Conservation (phyloP, 192 early-diverging fungal genomes). For the Mycoemilia scoparia region DNA sequence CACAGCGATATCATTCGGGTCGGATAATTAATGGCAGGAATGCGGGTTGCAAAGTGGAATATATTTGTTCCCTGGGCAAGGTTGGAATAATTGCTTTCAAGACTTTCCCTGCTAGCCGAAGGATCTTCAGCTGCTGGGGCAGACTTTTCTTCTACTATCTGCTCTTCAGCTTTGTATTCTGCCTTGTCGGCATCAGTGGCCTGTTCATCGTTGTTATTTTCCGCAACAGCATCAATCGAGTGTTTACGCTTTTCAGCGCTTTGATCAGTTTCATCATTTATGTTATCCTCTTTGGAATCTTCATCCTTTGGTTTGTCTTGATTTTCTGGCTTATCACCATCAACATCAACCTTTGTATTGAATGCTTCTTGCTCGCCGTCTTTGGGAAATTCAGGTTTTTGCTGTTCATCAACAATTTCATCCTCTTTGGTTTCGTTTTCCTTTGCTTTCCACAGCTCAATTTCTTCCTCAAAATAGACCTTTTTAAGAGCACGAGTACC, state of each 20-base stretch:
- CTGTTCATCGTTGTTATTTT: no score
- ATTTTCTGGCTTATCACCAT: slow-evolving; percentile 6
- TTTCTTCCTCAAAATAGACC: slow-evolving; percentile 25
- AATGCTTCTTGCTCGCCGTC: slow-evolving; percentile 11
- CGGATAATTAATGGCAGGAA: no score
- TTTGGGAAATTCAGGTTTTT: slow-evolving; percentile 18
- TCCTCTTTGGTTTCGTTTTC: background rate
- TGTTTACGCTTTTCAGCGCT: slow-evolving; percentile 1
- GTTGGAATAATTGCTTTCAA: no score
- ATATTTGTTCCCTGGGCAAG: no score
- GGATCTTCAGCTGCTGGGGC: no score
- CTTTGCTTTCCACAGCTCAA: slow-evolving; percentile 13
- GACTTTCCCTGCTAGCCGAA: no score
- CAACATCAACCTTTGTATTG: slow-evolving; percentile 19
- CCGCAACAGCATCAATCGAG: no score
- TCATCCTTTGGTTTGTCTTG: background rate
- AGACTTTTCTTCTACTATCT: no score
- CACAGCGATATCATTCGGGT: no score
- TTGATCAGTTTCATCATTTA: slow-evolving; percentile 9
- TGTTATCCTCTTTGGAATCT: slow-evolving; percentile 2
- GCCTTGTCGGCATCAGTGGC: no score
- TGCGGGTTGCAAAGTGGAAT: no score
- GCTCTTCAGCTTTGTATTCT: no score
- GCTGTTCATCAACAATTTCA: slow-evolving; percentile 8
- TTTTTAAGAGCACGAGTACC: slow-evolving; percentile 19